Percentiles rank a stretch among this genome's conserved stretches.
These are phyloP conservation scores for Euptelea pleiosperma DNA, from an alignment of 164 flowering plant species.

Conservation along the genomic window DNA sequence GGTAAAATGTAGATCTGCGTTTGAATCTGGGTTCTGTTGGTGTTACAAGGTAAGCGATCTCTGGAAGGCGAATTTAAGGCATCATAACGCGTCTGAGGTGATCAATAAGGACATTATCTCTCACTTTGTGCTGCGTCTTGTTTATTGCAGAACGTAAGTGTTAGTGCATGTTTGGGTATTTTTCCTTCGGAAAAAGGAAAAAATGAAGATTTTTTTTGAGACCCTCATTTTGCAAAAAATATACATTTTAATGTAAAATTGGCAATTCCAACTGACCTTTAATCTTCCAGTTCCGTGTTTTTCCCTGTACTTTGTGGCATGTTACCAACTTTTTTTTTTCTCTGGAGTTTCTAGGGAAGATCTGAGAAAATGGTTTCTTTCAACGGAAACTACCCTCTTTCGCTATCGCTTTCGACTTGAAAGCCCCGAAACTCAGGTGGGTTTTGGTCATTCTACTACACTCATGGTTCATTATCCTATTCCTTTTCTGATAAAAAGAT, in stretches of 20 bases:
- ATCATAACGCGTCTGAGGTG: constrained; percentile 46
- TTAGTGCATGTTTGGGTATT: background rate
- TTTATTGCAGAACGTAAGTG: constrained; percentile 86
- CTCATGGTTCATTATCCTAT: background rate
- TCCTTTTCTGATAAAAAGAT: background rate
- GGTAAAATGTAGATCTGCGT: background rate
- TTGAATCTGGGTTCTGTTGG: constrained; percentile 8
- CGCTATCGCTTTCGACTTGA: constrained; percentile 56
- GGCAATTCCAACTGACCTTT: background rate
- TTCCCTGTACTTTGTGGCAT: too few relatives aligned
- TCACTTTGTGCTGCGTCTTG: constrained; percentile 87
- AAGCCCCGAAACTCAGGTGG: constrained; percentile 63
- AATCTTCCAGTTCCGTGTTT: background rate
- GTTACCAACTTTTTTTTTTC: background rate
- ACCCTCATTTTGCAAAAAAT: too few relatives aligned
- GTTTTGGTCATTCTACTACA: constrained; percentile 2
- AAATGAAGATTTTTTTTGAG: too few relatives aligned
- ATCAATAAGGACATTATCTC: constrained; percentile 80
- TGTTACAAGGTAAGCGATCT: constrained; percentile 43
- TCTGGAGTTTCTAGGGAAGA: constrained; percentile 59
- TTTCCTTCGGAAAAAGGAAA: too few relatives aligned
- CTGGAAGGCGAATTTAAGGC: constrained; percentile 76
- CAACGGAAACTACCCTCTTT: constrained; percentile 74
- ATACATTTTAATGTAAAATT: too few relatives aligned
- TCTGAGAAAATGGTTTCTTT: constrained; percentile 86